Evolutionary conservation across 2,329 filamentous ascomycete genomes (phyloP), one percentile per base, ranked within the genome.

Genomic region (Cordyceps cicadae): DNA sequence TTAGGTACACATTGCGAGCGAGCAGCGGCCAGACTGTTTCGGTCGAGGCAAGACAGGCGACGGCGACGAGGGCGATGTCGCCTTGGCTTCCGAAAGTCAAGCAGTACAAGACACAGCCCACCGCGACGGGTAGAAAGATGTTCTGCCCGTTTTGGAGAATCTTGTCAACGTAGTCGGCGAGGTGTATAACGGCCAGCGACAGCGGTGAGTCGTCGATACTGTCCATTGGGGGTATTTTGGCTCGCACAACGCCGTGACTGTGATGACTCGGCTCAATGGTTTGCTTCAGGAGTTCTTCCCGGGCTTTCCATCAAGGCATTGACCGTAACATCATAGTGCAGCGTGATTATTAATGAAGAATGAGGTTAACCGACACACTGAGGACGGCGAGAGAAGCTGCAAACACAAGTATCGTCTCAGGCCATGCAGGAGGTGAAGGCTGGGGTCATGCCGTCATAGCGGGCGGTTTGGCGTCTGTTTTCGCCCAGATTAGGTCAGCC

Each of bases 371-470:
- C 14, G 41, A 4, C 41, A 43, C 41, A 7, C 41, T 43, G 34
- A 24, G 45, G 29, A 29, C 29, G 5, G 29, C 29, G 7, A 29
- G 29, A 29, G 6, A 29, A 8, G 29, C 29, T 29, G 29, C 19
- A 26, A 49, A 26, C 12, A n/a, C 21, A 12, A 9, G 11, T 48
- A 26, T n/a, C 29, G 24, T 48, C 12, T 55, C 53, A 55, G 24
- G 9, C 19, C 12, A n/a, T 11, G 34, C 29, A 6, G 32, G 53
- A 46, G 43, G 19, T 8, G 6, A 21, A 21, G 3, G 11, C 4
- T 9, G 24, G 14, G 34, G 26, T 26, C 19, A 60, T 61, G 52
- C 52, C 59, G 59, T 61, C 59, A 56, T 61, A 61, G 43, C 57
- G 24, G 24, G 39, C 14, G 34, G 34, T 37, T 37, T 37, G 34